A percentile compares a stretch with the other conserved stretches of the same genome.
phyloP scores from a whole-genome alignment of 139 green algal species.

The Picochlorum sp. region DNA sequence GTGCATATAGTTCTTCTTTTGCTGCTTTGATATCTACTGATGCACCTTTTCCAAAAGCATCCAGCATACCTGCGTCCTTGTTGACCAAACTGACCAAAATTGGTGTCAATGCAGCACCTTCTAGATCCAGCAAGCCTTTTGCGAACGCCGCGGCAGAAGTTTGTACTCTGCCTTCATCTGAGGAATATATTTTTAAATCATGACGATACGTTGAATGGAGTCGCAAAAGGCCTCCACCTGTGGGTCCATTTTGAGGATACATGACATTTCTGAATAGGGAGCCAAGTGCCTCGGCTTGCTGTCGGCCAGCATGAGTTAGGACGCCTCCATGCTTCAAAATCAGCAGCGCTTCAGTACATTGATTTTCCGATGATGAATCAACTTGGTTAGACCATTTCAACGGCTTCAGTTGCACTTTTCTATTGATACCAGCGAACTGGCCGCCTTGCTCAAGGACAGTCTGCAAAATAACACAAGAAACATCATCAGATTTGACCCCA shows the following conservation, averaged over 20 bases:
- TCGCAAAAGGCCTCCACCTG: conserved; percentile 79
- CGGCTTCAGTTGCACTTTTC: conserved; percentile 97
- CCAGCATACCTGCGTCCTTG: conserved; percentile 87
- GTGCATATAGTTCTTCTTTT: conserved; percentile 63
- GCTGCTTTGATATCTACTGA: conserved; percentile 60
- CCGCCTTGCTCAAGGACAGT: conserved; percentile 70
- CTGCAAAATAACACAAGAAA: no score
- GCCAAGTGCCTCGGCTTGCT: conserved; percentile 84
- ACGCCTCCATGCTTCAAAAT: conserved; percentile 82
- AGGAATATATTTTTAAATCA: conserved; percentile 98
- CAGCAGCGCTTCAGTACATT: conserved; percentile 44
- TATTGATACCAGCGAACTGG: conserved; percentile 89
- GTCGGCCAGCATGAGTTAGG: conserved; percentile 73
- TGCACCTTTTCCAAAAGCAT: conserved; percentile 79
- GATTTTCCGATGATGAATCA: not conserved
- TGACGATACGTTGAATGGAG: conserved; percentile 97
- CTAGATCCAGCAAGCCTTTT: conserved; percentile 89
- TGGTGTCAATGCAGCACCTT: conserved; percentile 76
- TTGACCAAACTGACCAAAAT: conserved; percentile 87
- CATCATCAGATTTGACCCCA: conserved; percentile 17
- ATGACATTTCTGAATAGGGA: conserved; percentile 86
- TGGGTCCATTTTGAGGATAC: conserved; percentile 69
- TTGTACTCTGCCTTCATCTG: conserved; percentile 81
- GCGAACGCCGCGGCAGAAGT: conserved; percentile 73
- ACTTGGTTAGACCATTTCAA: conserved; percentile 30